Percentiles rank a stretch among this genome's conserved stretches.
These are phyloP conservation scores for Prunus yedoensis DNA, from an alignment of 331 rosid genomes.

Conservation along the genomic window DNA sequence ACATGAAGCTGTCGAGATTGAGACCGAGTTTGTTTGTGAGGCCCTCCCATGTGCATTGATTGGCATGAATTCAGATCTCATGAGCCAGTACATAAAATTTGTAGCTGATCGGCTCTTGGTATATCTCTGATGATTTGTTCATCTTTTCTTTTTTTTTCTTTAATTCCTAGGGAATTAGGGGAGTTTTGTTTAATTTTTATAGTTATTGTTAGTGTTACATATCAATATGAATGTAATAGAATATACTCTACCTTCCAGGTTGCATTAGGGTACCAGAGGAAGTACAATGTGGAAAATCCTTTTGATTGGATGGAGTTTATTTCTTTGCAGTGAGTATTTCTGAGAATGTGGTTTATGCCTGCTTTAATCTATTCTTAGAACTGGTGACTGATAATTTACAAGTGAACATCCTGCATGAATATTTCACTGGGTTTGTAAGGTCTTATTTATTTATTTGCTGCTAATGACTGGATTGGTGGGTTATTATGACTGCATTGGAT, in stretches of 20 bases:
- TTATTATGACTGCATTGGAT: too few species aligned
- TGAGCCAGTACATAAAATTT: slow-evolving; percentile 89
- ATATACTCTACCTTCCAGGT: slow-evolving; percentile 38
- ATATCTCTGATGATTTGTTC: slow-evolving; percentile 13
- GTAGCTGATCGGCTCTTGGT: slow-evolving; percentile 93
- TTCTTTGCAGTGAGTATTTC: slow-evolving; percentile 77
- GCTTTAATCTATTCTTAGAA: neutral
- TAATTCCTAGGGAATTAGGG: neutral
- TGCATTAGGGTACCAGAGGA: slow-evolving; percentile 61
- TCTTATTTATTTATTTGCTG: neutral
- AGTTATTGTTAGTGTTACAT: neutral
- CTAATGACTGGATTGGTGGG: too few species aligned
- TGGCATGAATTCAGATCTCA: slow-evolving; percentile 83
- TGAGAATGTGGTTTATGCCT: neutral
- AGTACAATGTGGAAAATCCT: slow-evolving; percentile 79
- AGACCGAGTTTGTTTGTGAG: slow-evolving; percentile 74
- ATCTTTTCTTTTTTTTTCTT: neutral
- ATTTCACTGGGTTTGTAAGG: neutral
- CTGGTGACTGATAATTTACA: neutral
- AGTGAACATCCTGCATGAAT: neutral
- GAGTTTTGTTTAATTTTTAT: neutral
- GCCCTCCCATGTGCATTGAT: slow-evolving; percentile 90
- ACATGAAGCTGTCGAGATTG: slow-evolving; percentile 75
- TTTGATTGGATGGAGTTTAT: slow-evolving; percentile 97
- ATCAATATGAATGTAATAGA: neutral